These are phyloP conservation scores for Ophiosphaerella herpotricha DNA, from an alignment of 2,329 filamentous ascomycete species.

Conservation along the genomic window DNA sequence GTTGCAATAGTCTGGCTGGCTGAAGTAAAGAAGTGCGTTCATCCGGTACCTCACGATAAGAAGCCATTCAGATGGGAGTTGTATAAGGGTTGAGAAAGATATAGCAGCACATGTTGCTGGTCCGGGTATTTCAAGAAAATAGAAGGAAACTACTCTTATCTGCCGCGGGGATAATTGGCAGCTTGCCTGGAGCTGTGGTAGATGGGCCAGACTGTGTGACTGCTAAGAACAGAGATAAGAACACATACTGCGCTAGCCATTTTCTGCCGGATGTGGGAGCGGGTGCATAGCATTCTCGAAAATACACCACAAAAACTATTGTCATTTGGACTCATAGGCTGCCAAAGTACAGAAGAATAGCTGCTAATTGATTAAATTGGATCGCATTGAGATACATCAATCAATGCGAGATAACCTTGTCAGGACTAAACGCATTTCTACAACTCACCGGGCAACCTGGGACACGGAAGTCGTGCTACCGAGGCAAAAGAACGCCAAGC, in stretches of 20 bases:
- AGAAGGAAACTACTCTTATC: constrained; percentile 11
- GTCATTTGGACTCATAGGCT: neutral
- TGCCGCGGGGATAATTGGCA: constrained; percentile 7
- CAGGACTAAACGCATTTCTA: neutral
- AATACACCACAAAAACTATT: neutral
- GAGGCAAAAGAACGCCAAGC: neutral
- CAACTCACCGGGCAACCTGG: neutral
- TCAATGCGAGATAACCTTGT: neutral
- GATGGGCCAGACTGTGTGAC: constrained; percentile 8
- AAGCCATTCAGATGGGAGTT: no score
- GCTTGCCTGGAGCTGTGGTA: constrained; percentile 10
- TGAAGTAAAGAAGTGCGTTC: constrained; percentile 45
- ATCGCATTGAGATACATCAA: neutral
- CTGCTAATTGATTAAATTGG: no score
- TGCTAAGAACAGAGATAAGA: constrained; percentile 23
- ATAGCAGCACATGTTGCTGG: no score
- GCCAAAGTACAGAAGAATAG: neutral
- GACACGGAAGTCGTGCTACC: no score
- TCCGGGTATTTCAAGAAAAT: no score
- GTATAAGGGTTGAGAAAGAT: no score
- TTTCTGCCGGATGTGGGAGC: constrained; percentile 7
- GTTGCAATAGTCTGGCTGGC: constrained; percentile 35
- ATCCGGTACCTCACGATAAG: neutral
- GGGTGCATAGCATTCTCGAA: neutral
- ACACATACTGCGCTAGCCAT: constrained; percentile 11